phyloP scores from a whole-genome alignment of 208 protist species.

The Leishmania guyanensis region DNA sequence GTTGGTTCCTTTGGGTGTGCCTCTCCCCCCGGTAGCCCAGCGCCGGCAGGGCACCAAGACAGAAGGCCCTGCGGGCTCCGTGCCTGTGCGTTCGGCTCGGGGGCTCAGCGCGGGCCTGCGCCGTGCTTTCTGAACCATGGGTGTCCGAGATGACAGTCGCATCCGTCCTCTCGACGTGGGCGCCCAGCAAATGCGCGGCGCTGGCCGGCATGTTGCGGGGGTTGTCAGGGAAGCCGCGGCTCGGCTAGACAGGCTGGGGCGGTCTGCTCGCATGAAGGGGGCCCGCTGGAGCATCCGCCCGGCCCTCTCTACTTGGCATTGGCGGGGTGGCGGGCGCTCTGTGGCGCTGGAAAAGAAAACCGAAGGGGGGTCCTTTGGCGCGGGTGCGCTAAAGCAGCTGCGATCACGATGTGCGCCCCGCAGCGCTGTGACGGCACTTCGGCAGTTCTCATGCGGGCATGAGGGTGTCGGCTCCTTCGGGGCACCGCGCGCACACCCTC shows the following conservation, averaged over 20 bases:
- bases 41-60: not conserved
- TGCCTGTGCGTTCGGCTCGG: not conserved
- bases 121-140: not conserved
- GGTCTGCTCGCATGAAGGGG: too few relatives aligned
- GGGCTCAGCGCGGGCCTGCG: not conserved
- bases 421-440: too few relatives aligned
- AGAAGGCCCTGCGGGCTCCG: not conserved
- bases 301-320: not conserved
- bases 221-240: not conserved
- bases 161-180: not conserved
- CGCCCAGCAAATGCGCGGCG: not conserved
- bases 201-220: not conserved
- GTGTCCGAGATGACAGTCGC: not conserved
- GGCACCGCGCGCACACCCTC: too few relatives aligned
- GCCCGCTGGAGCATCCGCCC: not conserved
- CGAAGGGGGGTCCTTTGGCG: not conserved
- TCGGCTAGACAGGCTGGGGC: too few relatives aligned
- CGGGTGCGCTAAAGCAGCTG: not conserved
- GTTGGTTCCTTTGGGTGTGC: not conserved
- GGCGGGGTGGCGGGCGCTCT: not conserved
- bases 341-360: not conserved
- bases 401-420: too few relatives aligned
- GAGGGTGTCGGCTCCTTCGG: too few relatives aligned
- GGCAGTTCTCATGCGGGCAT: too few relatives aligned
- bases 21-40: not conserved